Evolutionary conservation across 306 rosid genomes (phyloP).

Genomic region (Fragaria iinumae): DNA sequence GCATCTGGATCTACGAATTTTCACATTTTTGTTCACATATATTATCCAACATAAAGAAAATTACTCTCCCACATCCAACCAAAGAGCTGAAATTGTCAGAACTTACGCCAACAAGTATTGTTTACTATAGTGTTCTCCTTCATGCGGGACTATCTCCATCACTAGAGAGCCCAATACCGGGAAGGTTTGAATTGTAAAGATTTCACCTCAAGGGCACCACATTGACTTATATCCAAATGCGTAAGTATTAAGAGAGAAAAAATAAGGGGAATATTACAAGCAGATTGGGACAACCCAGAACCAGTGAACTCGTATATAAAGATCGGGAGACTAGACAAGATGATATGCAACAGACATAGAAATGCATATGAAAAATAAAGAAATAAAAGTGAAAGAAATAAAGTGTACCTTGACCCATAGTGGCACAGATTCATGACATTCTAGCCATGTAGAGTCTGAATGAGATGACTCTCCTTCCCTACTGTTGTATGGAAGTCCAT

Average conservation of each 20-base stretch:
- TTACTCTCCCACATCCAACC: neutral
- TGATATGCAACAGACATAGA: slow-evolving; percentile 4
- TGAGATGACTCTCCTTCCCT: slow-evolving; percentile 66
- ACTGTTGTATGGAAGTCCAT: slow-evolving; percentile 55
- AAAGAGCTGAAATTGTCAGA: neutral
- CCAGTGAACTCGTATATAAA: neutral
- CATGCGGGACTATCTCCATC: neutral
- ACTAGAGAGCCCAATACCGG: neutral
- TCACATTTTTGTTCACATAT: neutral
- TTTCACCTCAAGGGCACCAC: slow-evolving; percentile 3
- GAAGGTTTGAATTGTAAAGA: neutral
- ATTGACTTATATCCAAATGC: neutral
- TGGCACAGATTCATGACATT: slow-evolving; percentile 83
- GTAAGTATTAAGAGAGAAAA: neutral
- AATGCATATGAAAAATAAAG: neutral
- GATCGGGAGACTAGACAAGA: slow-evolving; percentile 4
- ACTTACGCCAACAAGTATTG: neutral
- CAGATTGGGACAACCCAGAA: slow-evolving; percentile 7
- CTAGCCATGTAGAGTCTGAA: slow-evolving; percentile 79
- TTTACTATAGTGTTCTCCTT: neutral
- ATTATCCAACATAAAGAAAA: neutral
- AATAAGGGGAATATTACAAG: neutral
- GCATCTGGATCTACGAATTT: slow-evolving; percentile 1
- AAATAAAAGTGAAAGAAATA: neutral
- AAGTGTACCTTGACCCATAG: slow-evolving; percentile 91